Base-by-base conservation (phyloP, 139 green algal genomes). In the Volvox reticuliferus region DNA sequence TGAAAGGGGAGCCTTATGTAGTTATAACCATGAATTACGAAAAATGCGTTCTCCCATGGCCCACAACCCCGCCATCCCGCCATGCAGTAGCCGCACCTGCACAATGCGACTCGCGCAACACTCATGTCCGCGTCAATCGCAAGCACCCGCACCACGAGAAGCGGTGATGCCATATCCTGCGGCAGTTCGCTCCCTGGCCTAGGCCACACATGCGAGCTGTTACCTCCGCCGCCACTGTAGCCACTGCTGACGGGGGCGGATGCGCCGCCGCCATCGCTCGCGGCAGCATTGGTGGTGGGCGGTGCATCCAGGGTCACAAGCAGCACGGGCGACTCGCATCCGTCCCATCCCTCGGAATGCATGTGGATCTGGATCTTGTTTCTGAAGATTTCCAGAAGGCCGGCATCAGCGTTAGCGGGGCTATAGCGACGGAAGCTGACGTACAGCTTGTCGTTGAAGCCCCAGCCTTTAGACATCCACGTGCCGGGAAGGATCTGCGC, bases 281-380 rank as follows among this genome's bases (percentile, higher is more conserved):
- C 32, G 71, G 26, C 28, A 32, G 26, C 22, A 30, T 30, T 79
- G 22, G 26, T 32, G 71, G 14, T 79, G 71, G 26, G 14, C 1
- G 26, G 26, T 12, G 21, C 71, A 79, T 35, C 80, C 55, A 86
- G 28, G 26, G 12, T 86, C 14, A 61, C 50, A n/a, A 86, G 80
- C 50, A 86, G 80, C 14, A 50, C n/a, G 14, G 80, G 24, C 36
- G 28, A 20, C 1, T 9, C 80, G 55, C 80, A 86, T 55, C 50
- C 55, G 26, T 75, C 12, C 17, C 14, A 2, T 24, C 20, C 37
- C 0, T 0, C 5, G 35, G 50, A 5, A 19, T 73, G 55, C 12
- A 16, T 44, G 55, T 86, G 80, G 16, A 86, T 30, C 50, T 86
- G 80, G 18, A 86, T 61, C 80, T 86, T 86, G 80, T 86, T 86